Base-by-base conservation (phyloP, 2,329 filamentous ascomycete species). In the Fusarium staphyleae region DNA sequence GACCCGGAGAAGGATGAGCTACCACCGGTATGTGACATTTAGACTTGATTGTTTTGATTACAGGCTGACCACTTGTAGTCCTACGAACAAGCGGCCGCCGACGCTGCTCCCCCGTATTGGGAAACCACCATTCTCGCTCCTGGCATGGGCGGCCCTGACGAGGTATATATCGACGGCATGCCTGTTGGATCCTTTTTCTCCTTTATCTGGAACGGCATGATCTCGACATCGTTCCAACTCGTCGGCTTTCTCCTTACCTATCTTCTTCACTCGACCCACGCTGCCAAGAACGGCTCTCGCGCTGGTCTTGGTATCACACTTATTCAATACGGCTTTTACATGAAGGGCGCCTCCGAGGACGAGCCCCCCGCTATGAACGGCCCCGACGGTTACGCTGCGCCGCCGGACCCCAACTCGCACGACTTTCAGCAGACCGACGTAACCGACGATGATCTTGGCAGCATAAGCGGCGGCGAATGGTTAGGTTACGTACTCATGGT, bases 241-340 rank as follows among this genome's bases (percentile, higher is more conserved):
- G 91, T 97, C 75, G 95, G 95, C 47, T 99, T 99, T 81, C 86
- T 99, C 24, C 89, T 99, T 67, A 98, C 95, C 22, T 99, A 99
- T 73, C 90, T 99, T 51, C 84, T 99, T 3, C 95, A 99, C 81
- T 98, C 95, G 24, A 96, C 93, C 7, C 95, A 99, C 74, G 95
- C 95, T 4, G 95, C 95, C 67, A 99, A 99, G 78, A 96, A 99
- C 72, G 95, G 95, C 42, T 96, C 93, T 37, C 89, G 91, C 69
- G 93, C 93, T 44, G 95, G 95, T 47, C 87, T 99, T 43, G 95
- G 95, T 56, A 91, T 99, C 65, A 97, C 93, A 0, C 83, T 99
- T 10, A 92, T 99, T 40, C 93, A 98, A 73, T 98, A 96, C 69
- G 95, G 95, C 26, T 98, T 99, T 75, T 92, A 91, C 66, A 96